Conservation (phyloP, 2,329 filamentous ascomycete species). For the Fusarium chuoi region DNA sequence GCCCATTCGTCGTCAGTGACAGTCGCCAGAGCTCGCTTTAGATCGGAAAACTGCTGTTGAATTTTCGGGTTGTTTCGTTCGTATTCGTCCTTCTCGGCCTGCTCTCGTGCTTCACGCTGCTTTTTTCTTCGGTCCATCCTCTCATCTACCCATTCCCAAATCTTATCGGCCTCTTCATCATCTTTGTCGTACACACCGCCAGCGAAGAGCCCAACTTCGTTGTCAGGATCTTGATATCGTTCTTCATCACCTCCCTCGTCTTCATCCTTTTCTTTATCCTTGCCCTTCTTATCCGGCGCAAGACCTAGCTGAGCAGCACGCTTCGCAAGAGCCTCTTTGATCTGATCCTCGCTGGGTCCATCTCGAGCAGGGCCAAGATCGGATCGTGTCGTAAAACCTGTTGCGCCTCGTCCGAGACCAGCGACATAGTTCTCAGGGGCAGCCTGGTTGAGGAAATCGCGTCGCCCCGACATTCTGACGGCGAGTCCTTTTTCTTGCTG, state of each 20-base stretch:
- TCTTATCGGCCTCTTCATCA: slow-evolving; percentile 95
- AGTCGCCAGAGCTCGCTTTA: slow-evolving; percentile 88
- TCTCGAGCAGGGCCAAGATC: slow-evolving; percentile 95
- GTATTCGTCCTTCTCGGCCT: slow-evolving; percentile 91
- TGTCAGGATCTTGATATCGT: slow-evolving; percentile 94
- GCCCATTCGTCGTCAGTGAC: slow-evolving; percentile 98
- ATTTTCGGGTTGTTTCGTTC: slow-evolving; percentile 98
- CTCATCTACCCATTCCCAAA: slow-evolving; percentile 96
- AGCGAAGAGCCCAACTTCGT: slow-evolving; percentile 94
- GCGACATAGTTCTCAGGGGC: slow-evolving; percentile 92
- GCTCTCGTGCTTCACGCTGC: slow-evolving; percentile 94
- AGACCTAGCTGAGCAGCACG: slow-evolving; percentile 85
- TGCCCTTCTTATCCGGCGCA: slow-evolving; percentile 73
- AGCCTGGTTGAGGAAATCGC: slow-evolving; percentile 88
- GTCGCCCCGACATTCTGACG: slow-evolving; percentile 67
- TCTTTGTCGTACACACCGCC: slow-evolving; percentile 97
- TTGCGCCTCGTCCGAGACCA: slow-evolving; percentile 96
- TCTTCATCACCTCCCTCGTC: slow-evolving; percentile 81
- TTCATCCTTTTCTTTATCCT: slow-evolving; percentile 77
- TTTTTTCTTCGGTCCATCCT: slow-evolving; percentile 92
- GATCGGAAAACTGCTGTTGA: slow-evolving; percentile 94
- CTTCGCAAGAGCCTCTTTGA: slow-evolving; percentile 96
- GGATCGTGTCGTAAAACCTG: slow-evolving; percentile 96
- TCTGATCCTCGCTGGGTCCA: slow-evolving; percentile 96
- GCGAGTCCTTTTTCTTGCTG: slow-evolving; percentile 22